A percentile compares a stretch with the other conserved stretches of the same genome.
phyloP scores from a whole-genome alignment of 345 rosid genomes.

The Chamaenerion angustifolium region DNA sequence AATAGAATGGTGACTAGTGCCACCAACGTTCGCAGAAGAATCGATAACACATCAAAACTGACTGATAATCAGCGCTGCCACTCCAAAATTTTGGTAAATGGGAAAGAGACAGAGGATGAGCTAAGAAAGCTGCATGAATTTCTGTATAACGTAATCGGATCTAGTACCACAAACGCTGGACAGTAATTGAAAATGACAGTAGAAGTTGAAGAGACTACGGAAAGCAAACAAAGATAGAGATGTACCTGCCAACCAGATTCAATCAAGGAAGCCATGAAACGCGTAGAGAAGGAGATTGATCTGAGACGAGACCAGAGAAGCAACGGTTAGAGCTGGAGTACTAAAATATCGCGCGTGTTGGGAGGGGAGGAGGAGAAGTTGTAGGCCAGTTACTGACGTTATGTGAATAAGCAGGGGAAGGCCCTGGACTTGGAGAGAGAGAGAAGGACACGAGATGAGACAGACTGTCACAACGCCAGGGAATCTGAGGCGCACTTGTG shows the following conservation, averaged over 20 bases:
- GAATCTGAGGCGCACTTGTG: not conserved
- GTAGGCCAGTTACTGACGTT: not conserved
- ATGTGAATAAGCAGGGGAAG: not conserved
- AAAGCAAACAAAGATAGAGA: not conserved
- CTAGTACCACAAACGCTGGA: no score
- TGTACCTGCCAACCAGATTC: constrained; percentile 80
- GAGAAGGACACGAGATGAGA: constrained; percentile 8
- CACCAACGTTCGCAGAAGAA: no score
- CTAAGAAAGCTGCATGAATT: no score
- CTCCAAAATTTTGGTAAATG: no score
- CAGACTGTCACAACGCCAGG: constrained; percentile 6
- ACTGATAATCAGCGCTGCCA: no score
- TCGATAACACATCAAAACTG: no score
- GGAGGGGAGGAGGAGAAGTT: not conserved
- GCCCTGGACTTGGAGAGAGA: not conserved
- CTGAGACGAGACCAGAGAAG: no score
- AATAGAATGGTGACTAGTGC: no score
- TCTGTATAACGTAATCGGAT: no score
- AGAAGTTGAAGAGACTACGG: constrained; percentile 3
- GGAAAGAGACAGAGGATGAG: not conserved
- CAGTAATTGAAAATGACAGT: not conserved
- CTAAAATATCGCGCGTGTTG: no score
- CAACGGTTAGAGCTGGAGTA: no score
- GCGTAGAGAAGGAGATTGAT: no score
- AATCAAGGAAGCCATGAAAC: constrained; percentile 50